Base-by-base conservation (phyloP, 768 basidiomycete genomes). In the Auriscalpium vulgare region DNA sequence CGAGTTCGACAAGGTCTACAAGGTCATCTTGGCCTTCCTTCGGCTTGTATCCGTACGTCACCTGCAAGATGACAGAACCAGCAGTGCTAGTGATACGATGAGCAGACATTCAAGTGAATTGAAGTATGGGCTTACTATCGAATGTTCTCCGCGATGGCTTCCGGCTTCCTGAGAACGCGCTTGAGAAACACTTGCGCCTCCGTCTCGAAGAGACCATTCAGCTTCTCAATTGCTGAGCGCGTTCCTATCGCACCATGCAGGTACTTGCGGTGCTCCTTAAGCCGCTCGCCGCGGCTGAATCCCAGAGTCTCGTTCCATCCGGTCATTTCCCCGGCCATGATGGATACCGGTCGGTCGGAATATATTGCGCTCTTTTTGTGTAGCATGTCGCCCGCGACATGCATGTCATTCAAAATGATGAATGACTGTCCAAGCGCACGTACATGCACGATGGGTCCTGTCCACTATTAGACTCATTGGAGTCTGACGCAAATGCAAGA, bases 1-100 rank as follows among this genome's bases (percentile, higher is more conserved):
- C 51, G 10, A 51, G 38, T 29, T 55, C 56, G 23, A 50, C 59
- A 14, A 59, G 51, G 43, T 19, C 14, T 16, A 57, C 50, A 29
- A 60, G 35, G 14, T 54, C 37, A 54, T 65, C 64, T n/a, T 55
- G 51, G 10, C 58, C 43, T 9, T 54, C 36, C 54, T 58, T 46
- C 47, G 60, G 53, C 11, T 63, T 53, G 52, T 66, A 64, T 10
- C 65, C 66, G 48, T 67, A 64, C 1, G 64, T 40, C 8, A 66
- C 36, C 21, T 59, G 59, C 23, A 67, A 36, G 17, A 64, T 62
- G 9, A 65, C 59, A 14, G 60, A 53, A 4, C 65, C 64, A 5
- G 57, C 54, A 10, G 43, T 47, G 8, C 51, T 56, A 21, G 4
- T 21, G 36, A 14, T 11, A 34, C 16, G 1, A 14, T 16, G n/a